Evolutionary conservation across 441 rosid genomes (phyloP), one percentile per base, ranked within the genome.

Genomic region (Euphorbia schlechtendalii): DNA sequence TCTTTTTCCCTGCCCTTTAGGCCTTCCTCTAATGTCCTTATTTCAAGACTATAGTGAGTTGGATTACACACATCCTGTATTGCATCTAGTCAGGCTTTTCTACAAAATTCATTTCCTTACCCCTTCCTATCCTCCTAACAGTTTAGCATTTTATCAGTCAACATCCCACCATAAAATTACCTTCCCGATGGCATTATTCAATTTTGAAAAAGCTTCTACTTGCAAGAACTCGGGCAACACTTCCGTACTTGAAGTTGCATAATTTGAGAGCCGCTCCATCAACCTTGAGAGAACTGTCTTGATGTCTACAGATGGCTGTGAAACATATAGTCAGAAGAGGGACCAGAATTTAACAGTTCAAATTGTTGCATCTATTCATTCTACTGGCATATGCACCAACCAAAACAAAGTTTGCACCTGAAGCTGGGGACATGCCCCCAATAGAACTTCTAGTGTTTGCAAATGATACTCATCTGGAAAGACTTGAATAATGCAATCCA

Each of bases 391-490:
- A 55, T 27, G 43, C 53, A 61, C 36, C 21, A 69, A 56, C 21
- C 1, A 55, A 28, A 20, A 67, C 46, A 51, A 59, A 61, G 59
- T 63, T 56, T 65, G 64, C 69, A 94, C 99, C 96, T 91, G 98
- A 77, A 94, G 99, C 74, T 87, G 96, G 52, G 99, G 99, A 73
- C 83, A 94, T 65, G 93, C 99, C 72, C 90, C 85, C 77, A 94
- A 78, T 73, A 94, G 79, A 66, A 89, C 71, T 72, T 94, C 99
- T 76, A 94, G 96, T 62, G 99, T 94, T 74, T 91, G 99, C 82
- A 94, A 84, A 76, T 94, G 99, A 83, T 94, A 87, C 76, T 94
- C 99, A 68, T 94, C 98, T n/a, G 99, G 96, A 72, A 94, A 94
- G 48, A 94, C 99, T 84, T 94, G 99, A 77, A 94, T 94, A 63